These are phyloP conservation scores for Ustilago lituana DNA, from an alignment of 1,284 basidiomycete species.

Conservation along the genomic window DNA sequence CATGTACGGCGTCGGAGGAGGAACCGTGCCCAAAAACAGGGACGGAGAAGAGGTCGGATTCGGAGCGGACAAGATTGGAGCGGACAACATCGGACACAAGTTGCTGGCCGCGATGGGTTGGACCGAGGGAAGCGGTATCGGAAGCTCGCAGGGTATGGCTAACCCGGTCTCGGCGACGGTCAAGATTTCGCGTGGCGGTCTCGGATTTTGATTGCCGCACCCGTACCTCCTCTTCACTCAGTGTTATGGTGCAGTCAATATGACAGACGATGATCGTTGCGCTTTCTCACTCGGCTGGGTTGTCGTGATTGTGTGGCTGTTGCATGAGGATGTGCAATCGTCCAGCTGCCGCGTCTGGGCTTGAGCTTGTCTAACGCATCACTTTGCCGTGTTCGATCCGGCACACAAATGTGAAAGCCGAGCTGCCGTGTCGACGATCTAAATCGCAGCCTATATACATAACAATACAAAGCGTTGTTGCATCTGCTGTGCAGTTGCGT, in stretches of 20 bases:
- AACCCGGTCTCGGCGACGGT: slow-evolving; percentile 63
- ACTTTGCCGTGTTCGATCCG: too few relatives aligned
- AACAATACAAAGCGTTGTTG: slow-evolving; percentile 5
- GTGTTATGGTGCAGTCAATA: background rate
- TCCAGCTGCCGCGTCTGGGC: too few relatives aligned
- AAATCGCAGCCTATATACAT: slow-evolving; percentile 6
- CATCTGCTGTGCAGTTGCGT: too few relatives aligned
- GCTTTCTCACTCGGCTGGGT: too few relatives aligned
- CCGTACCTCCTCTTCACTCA: too few relatives aligned
- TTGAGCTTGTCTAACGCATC: too few relatives aligned
- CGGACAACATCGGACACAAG: slow-evolving; percentile 64
- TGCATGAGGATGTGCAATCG: too few relatives aligned
- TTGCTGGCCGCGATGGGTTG: slow-evolving; percentile 65
- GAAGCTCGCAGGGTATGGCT: slow-evolving; percentile 56
- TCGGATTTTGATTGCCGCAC: slow-evolving; percentile 48
- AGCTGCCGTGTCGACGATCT: too few relatives aligned
- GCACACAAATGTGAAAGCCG: too few relatives aligned
- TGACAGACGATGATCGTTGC: background rate
- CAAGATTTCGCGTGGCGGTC: slow-evolving; percentile 60
- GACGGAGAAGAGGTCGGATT: slow-evolving; percentile 64
- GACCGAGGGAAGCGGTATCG: slow-evolving; percentile 61
- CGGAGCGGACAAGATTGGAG: slow-evolving; percentile 62
- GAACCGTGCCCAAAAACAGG: slow-evolving; percentile 51
- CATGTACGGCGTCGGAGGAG: slow-evolving; percentile 40
- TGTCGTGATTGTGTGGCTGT: too few relatives aligned